A percentile compares a stretch with the other conserved stretches of the same genome.
phyloP scores from a whole-genome alignment of 495 filamentous ascomycete genomes.

The Trichoderma reesei region DNA sequence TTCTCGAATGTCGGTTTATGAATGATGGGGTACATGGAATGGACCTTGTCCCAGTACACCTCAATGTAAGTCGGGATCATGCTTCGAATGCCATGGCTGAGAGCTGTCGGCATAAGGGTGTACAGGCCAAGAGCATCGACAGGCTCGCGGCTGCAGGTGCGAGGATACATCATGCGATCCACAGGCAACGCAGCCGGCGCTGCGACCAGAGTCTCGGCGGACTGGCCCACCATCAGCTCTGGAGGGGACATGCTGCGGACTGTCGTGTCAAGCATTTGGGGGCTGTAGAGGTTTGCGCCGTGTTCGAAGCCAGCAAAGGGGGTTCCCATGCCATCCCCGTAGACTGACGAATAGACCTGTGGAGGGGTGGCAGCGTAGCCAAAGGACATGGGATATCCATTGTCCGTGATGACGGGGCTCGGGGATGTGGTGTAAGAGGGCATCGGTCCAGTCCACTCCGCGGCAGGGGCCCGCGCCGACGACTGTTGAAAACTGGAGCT shows the following conservation, averaged over 20 bases:
- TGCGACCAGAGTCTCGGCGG: conserved; percentile 29
- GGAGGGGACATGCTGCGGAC: conserved; percentile 35
- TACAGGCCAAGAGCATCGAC: conserved; percentile 19
- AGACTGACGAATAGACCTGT: not conserved
- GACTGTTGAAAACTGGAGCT: conserved; percentile 10
- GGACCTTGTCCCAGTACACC: conserved; percentile 35
- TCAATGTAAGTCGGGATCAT: conserved; percentile 33
- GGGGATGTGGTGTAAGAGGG: not conserved
- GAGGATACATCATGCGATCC: conserved; percentile 18
- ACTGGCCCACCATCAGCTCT: conserved; percentile 27
- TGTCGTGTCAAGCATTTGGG: conserved; percentile 19
- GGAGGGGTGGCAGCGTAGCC: not conserved
- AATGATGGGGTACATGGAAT: conserved; percentile 33
- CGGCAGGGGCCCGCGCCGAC: not conserved
- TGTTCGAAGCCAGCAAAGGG: not conserved
- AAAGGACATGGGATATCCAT: not conserved
- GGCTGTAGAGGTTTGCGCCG: not conserved
- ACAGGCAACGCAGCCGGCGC: conserved; percentile 18
- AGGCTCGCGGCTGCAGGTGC: conserved; percentile 21
- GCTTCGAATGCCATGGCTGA: conserved; percentile 23
- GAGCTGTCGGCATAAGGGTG: conserved; percentile 23
- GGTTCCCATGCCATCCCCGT: not conserved
- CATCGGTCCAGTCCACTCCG: not conserved
- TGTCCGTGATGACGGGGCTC: not conserved
- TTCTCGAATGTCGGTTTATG: conserved; percentile 32